Base-by-base conservation (phyloP, 2,329 filamentous ascomycete genomes). In the Drechslerella dactyloides region DNA sequence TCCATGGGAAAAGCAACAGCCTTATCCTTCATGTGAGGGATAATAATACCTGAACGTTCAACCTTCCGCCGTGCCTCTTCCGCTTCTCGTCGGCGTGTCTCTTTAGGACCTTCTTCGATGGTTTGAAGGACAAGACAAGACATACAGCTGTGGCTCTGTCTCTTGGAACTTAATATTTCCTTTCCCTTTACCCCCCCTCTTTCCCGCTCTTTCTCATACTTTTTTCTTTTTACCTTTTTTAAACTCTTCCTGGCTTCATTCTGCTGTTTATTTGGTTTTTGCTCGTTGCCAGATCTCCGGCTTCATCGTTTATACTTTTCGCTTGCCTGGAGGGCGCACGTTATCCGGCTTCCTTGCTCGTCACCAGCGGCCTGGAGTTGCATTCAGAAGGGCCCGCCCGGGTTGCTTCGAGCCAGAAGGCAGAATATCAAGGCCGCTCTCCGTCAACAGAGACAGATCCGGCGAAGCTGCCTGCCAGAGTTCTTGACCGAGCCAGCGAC, bases 1-100 rank as follows among this genome's bases (percentile, higher is more conserved):
- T 54, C 59, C 54, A 72, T 72, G 68, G 68, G 68, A 57, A 72
- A 72, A 72, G 60, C 60, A 65, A 72, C 68, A 72, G 68, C 68
- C 68, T 72, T 72, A 61, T 65, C 60, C 68, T 72, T 63, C 59
- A 46, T 53, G 66, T 72, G 68, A 72, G 68, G 68, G 68, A 72
- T 72, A 72, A 72, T 72, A 57, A 48, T 61, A 58, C 44, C 37
- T 59, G 61, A 52, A 27, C 54, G 40, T 46, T 65, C 66, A 70
- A 70, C 66, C 60, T 64, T 64, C 56, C 56, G 58, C 60, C 64
- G 68, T 72, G 68, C 68, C 68, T 65, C 60, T 55, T 65, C 68
- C 60, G 60, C 60, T 65, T 61, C 55, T 62, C 68, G 50, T 72
- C 60, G 68, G 60, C 55, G 66, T 53, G 53, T 23, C 53, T 56